These are phyloP conservation scores for Graphium sp. DNA, from an alignment of 2,329 filamentous ascomycete genomes.

Conservation along the genomic window DNA sequence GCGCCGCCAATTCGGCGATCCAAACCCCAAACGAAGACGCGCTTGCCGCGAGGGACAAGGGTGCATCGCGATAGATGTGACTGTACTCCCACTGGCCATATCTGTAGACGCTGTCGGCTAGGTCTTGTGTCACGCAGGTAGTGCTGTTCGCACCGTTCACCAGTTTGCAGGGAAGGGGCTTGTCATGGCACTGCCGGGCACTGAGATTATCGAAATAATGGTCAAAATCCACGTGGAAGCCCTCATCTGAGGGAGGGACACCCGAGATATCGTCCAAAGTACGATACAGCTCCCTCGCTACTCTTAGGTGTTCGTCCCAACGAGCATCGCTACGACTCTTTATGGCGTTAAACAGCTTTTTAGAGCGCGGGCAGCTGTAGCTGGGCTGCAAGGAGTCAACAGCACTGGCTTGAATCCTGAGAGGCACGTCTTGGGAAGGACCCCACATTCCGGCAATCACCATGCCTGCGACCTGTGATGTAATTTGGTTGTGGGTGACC, in stretches of 20 bases:
- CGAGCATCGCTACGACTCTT: conserved; percentile 21
- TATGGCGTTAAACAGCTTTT: conserved; percentile 22
- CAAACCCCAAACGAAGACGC: conserved; percentile 52
- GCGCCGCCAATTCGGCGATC: conserved; percentile 51
- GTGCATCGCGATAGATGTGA: conserved; percentile 55
- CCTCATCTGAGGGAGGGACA: conserved; percentile 33
- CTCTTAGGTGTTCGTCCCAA: conserved; percentile 50
- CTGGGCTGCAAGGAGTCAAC: conserved; percentile 61
- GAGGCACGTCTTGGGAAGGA: conserved; percentile 6
- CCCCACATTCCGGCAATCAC: conserved; percentile 55
- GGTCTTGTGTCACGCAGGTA: conserved; percentile 42
- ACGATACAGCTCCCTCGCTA: conserved; percentile 34
- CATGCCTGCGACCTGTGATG: conserved; percentile 64
- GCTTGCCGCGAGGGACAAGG: conserved; percentile 43
- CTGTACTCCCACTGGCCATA: conserved; percentile 70
- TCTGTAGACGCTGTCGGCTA: conserved; percentile 56
- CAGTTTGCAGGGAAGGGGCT: conserved; percentile 52
- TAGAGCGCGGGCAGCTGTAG: conserved; percentile 45
- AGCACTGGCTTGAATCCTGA: conserved; percentile 21
- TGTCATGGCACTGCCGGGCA: conserved; percentile 58
- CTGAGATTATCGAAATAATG: conserved; percentile 80
- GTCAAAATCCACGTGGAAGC: conserved; percentile 58
- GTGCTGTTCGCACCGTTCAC: conserved; percentile 24
- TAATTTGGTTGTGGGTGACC: conserved; percentile 72
- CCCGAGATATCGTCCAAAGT: conserved; percentile 53